A percentile compares a stretch with the other conserved stretches of the same genome.
These are phyloP conservation scores for Leavenworthia alabamica DNA, from an alignment of 345 rosid genomes.

Conservation along the genomic window DNA sequence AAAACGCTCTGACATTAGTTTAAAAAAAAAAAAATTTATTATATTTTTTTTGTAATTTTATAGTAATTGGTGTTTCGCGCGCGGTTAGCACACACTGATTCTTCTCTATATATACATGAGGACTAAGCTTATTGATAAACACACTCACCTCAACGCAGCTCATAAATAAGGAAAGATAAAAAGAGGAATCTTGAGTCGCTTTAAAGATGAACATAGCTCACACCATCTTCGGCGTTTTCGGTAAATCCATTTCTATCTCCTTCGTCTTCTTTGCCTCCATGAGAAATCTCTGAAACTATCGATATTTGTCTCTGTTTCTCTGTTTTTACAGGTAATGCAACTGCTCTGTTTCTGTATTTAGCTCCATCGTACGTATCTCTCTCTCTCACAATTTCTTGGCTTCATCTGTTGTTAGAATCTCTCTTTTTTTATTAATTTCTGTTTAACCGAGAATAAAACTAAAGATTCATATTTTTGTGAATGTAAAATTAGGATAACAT, in stretches of 20 bases:
- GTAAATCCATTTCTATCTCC: slow-evolving; percentile 34
- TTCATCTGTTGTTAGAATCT: not conserved
- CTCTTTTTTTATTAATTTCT: not conserved
- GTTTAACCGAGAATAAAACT: not conserved
- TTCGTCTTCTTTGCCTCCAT: slow-evolving; percentile 2
- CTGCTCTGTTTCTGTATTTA: slow-evolving; percentile 91
- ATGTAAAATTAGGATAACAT: slow-evolving; percentile 64
- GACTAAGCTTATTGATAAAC: not conserved
- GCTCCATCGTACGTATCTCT: slow-evolving; percentile 60
- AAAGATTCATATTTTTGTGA: not conserved
- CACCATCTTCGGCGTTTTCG: slow-evolving; percentile 83
- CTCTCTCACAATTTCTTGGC: not conserved
- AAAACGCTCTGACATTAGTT: too few species aligned
- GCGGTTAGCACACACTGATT: slow-evolving; percentile 12
- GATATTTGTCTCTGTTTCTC: not conserved
- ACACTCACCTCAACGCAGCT: not conserved
- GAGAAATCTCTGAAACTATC: not conserved
- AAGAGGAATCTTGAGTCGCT: not conserved
- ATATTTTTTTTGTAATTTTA: not conserved
- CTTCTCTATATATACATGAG: slow-evolving; percentile 10
- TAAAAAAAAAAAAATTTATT: too few species aligned
- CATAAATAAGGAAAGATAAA: not conserved
- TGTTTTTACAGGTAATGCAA: slow-evolving; percentile 74
- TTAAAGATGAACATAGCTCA: slow-evolving; percentile 53
- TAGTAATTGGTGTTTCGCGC: not conserved